Evolutionary conservation across 2,329 filamentous ascomycete genomes (phyloP), one percentile per base, ranked within the genome.

Genomic region (Fonsecaea nubica): DNA sequence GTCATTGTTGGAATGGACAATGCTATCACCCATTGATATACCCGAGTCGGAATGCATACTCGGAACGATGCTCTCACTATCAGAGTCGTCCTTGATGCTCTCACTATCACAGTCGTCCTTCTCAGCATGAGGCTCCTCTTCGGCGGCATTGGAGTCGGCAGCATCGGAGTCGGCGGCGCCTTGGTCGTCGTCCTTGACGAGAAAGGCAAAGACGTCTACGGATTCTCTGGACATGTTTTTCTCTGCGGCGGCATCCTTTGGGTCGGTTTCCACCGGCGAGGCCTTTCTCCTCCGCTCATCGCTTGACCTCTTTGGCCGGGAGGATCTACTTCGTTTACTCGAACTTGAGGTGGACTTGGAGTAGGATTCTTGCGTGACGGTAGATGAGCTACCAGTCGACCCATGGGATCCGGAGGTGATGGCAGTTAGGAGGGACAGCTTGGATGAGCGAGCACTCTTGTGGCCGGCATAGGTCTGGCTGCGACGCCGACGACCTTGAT

Each of bases 21-120:
- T 75, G 56, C 71, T 73, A 30, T 75, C 76, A 32, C 74, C 71
- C 62, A 77, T 72, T 9, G 75, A 78, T 58, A 76, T 72, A 1
- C 77, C 76, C 1, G 76, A 77, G 50, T 78, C 76, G 0, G 76
- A 77, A 54, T 76, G 72, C 42, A 74, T 68, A 60, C 74, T 75
- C 32, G 64, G 58, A 8, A 66, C 66, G n/a, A 64, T 58, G 32
- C 71, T 66, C 38, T 74, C 70, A 30, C 32, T 65, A 50, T 70
- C 69, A 25, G 69, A 69, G 18, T 66, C 64, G 48, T 72, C 69
- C 25, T 56, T 58, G 9, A 50, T 45, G 21, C 25, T 25, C 25
- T 25, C 25, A 2, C 3, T 25, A 25, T 25, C 25, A 62, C 30
- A 62, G 38, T 25, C 25, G 30, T 50, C n/a, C 36, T 48, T 61